A percentile compares a stretch with the other conserved stretches of the same genome.
phyloP scores from a whole-genome alignment of 352 stramenopile genomes.

The Thalassiosira mediterranea region DNA sequence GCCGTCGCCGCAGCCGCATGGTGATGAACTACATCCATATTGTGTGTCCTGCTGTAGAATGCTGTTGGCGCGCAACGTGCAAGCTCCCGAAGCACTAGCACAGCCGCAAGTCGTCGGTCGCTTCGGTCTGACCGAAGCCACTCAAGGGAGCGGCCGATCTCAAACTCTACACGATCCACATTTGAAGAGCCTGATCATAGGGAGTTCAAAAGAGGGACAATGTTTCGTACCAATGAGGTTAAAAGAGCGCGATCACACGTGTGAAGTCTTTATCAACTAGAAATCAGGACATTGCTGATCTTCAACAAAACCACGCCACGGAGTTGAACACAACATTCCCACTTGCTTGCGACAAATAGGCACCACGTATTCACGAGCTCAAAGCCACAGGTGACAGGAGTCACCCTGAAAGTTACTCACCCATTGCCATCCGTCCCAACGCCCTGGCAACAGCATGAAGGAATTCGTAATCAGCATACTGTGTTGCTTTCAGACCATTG shows the following conservation, averaged over 20 bases:
- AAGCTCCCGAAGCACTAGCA: conserved; percentile 78
- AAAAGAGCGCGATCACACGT: too few relatives aligned
- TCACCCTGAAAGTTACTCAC: too few relatives aligned
- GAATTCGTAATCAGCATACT: conserved; percentile 79
- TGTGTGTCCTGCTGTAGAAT: conserved; percentile 80
- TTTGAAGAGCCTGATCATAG: conserved; percentile 48
- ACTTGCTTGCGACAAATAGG: too few relatives aligned
- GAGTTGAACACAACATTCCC: too few relatives aligned
- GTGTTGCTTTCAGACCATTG: conserved; percentile 54
- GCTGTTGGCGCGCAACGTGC: conserved; percentile 76
- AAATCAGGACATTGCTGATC: too few relatives aligned
- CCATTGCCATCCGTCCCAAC: conserved; percentile 74
- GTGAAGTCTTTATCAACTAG: too few relatives aligned
- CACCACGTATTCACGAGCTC: too few relatives aligned
- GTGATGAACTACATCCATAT: conserved; percentile 7
- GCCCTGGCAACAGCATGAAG: conserved; percentile 70
- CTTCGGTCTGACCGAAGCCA: conserved; percentile 78
- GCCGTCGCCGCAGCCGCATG: conserved; percentile 2
- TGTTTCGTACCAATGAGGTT: too few relatives aligned
- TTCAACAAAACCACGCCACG: too few relatives aligned
- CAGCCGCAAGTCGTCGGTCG: conserved; percentile 78
- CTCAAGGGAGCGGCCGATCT: conserved; percentile 77
- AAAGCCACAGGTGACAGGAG: too few relatives aligned
- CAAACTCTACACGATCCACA: conserved; percentile 80
- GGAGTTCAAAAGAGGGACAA: too few relatives aligned